Evolutionary conservation across 2,329 filamentous ascomycete genomes (phyloP).

Genomic region (Ophiostoma tasmaniense): DNA sequence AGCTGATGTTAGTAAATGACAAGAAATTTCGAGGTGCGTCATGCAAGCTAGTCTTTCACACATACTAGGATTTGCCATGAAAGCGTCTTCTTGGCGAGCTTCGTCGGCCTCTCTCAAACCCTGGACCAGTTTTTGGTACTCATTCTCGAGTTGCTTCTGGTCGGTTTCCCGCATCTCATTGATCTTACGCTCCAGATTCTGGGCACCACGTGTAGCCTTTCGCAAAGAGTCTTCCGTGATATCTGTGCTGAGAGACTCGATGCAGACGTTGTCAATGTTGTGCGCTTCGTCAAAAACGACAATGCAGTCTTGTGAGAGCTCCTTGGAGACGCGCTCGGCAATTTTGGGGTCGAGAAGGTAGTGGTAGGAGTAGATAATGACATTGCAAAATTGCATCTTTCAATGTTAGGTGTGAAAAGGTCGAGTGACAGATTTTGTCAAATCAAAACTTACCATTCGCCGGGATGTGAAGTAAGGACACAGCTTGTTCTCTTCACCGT

Average conservation of each 20-base stretch:
- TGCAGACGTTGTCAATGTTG: slow-evolving; percentile 99
- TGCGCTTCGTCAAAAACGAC: slow-evolving; percentile 98
- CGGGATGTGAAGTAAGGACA: slow-evolving; percentile 95
- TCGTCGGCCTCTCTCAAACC: slow-evolving; percentile 83
- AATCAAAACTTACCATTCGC: slow-evolving; percentile 64
- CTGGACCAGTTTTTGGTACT: slow-evolving; percentile 92
- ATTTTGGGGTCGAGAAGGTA: slow-evolving; percentile 98
- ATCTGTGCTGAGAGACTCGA: slow-evolving; percentile 93
- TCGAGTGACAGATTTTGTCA: not conserved
- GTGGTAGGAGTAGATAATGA: slow-evolving; percentile 99
- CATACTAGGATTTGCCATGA: slow-evolving; percentile 80
- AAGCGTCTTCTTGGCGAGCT: slow-evolving; percentile 83
- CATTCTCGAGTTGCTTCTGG: slow-evolving; percentile 84
- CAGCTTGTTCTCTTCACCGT: slow-evolving; percentile 92
- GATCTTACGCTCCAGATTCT: slow-evolving; percentile 85
- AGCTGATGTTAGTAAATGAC: not conserved
- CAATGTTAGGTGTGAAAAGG: not conserved
- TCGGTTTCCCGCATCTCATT: slow-evolving; percentile 93
- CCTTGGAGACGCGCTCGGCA: slow-evolving; percentile 68
- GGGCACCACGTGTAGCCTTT: slow-evolving; percentile 82
- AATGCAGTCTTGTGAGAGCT: slow-evolving; percentile 96
- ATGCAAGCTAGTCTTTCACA: not conserved
- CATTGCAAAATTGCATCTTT: slow-evolving; percentile 96
- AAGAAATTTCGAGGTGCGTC: not conserved
- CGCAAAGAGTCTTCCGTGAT: slow-evolving; percentile 90